phyloP scores from a whole-genome alignment of 192 early-diverging fungal genomes.

The Gorgonomyces haynaldii region DNA sequence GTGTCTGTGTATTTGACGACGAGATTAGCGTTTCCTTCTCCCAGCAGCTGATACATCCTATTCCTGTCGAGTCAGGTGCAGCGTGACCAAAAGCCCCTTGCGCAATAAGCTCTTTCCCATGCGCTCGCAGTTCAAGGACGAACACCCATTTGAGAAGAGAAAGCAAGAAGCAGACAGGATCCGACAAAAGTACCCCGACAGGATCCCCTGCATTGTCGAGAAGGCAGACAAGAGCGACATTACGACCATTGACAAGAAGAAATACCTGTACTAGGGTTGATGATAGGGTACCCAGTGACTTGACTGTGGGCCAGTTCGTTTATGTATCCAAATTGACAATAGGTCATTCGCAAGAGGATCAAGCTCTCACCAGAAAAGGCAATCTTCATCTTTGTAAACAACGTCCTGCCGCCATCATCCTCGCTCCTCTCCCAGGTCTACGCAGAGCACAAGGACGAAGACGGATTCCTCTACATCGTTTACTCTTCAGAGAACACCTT shows the following conservation, averaged over 20 bases:
- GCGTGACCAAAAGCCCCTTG: background rate
- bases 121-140: slow-evolving; percentile 87
- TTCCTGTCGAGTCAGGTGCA: background rate
- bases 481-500: slow-evolving; percentile 33
- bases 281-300: slow-evolving; percentile 71
- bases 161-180: slow-evolving; percentile 94
- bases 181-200: slow-evolving; percentile 83
- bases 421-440: slow-evolving; percentile 90
- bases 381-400: slow-evolving; percentile 98
- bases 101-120: background rate
- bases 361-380: slow-evolving; percentile 70
- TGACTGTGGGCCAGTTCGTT: slow-evolving; percentile 96
- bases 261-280: slow-evolving; percentile 55
- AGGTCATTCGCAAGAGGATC: slow-evolving; percentile 12
- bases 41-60: background rate
- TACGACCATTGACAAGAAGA: slow-evolving; percentile 96
- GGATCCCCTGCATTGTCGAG: slow-evolving; percentile 58
- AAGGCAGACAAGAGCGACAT: slow-evolving; percentile 98
- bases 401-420: slow-evolving; percentile 84
- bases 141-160: slow-evolving; percentile 92
- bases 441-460: slow-evolving; percentile 95
- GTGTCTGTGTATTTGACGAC: background rate
- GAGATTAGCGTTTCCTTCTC: slow-evolving; percentile 3
- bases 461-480: slow-evolving; percentile 72
- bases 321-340: slow-evolving; percentile 40